Conservation (phyloP, 129 eudicot genomes). For the Flaveria robusta region DNA sequence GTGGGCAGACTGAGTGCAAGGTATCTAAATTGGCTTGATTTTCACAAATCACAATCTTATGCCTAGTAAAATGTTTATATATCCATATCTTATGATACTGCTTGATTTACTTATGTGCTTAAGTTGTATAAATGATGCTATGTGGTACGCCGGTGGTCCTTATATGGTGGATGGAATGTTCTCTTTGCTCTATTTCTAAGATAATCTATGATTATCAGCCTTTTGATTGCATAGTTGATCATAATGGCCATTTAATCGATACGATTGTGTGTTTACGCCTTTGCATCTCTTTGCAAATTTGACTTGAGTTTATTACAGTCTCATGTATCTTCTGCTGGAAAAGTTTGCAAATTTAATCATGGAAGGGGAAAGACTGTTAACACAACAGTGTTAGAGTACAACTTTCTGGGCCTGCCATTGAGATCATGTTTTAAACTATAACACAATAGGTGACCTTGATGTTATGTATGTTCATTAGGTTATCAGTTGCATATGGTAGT, state of each 20-base stretch:
- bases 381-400: slow-evolving; percentile 51
- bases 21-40: slow-evolving; percentile 30
- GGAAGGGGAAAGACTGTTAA: slow-evolving; percentile 42
- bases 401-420: slow-evolving; percentile 69
- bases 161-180: neutral
- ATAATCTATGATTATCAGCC: neutral
- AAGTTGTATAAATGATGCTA: slow-evolving; percentile 14
- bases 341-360: slow-evolving; percentile 75
- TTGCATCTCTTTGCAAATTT: neutral
- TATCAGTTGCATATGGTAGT: neutral
- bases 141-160: neutral
- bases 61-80: neutral
- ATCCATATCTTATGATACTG: neutral
- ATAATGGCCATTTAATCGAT: neutral
- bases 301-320: slow-evolving; percentile 55
- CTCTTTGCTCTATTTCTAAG: neutral
- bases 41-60: neutral
- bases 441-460: neutral
- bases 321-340: slow-evolving; percentile 65
- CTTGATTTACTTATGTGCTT: slow-evolving; percentile 19
- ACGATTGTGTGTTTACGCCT: slow-evolving; percentile 4
- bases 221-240: neutral
- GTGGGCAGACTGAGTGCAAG: slow-evolving; percentile 63
- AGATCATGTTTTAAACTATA: slow-evolving; percentile 1
- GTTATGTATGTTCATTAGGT: neutral